Percentiles rank a stretch among this genome's conserved stretches.
These are phyloP conservation scores for Auriscalpium vulgare DNA, from an alignment of 768 basidiomycete genomes.

Conservation along the genomic window DNA sequence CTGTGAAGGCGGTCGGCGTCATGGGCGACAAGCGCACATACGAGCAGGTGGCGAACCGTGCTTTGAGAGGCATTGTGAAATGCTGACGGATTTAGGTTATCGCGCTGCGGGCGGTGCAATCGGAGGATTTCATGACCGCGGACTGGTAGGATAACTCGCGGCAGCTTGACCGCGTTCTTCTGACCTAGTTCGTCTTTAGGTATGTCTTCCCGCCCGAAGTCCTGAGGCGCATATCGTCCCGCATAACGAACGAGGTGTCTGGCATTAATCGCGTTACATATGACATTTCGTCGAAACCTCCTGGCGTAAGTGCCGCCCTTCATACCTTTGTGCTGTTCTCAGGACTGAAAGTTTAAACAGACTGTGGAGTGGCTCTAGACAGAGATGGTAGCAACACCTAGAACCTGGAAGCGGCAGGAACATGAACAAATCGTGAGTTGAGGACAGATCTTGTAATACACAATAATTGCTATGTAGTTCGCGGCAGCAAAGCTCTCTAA, in stretches of 20 bases:
- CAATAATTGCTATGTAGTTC: neutral
- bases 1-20: constrained; percentile 95
- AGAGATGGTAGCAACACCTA: neutral
- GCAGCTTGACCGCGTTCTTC: constrained; percentile 8
- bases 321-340: constrained; percentile 4
- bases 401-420: neutral
- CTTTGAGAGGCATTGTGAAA: constrained; percentile 7
- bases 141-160: constrained; percentile 62
- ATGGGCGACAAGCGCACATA: constrained; percentile 97
- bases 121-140: constrained; percentile 99
- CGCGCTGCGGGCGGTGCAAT: constrained; percentile 87
- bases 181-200: constrained; percentile 38
- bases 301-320: constrained; percentile 51
- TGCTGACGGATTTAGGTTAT: constrained; percentile 51
- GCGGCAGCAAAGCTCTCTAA: neutral
- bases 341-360: constrained; percentile 9
- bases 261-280: constrained; percentile 97
- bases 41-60: constrained; percentile 53
- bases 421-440: neutral
- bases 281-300: constrained; percentile 96
- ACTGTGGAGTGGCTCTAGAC: constrained; percentile 26
- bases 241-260: constrained; percentile 95
- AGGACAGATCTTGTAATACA: neutral
- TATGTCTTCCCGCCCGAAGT: constrained; percentile 93
- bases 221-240: constrained; percentile 83